Evolutionary conservation across 768 basidiomycete genomes (phyloP), one percentile per base, ranked within the genome.

Genomic region (Clathrus columnatus): DNA sequence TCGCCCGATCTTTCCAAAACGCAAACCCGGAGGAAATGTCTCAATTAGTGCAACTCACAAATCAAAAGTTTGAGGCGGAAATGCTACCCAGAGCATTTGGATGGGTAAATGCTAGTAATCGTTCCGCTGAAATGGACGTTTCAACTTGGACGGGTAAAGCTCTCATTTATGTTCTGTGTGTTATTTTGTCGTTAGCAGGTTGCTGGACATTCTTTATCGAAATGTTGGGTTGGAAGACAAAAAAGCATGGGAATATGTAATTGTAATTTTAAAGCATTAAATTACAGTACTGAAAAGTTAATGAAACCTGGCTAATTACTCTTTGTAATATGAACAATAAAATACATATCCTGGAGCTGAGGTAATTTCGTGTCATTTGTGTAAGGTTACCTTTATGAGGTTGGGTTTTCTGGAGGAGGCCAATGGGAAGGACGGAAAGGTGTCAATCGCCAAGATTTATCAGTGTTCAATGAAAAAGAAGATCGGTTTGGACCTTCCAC

Each of bases 401-500:
- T n/a, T n/a, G 4, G 36, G 11, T 36, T n/a, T 36, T 36, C 36
- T 36, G 36, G 36, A 36, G n/a, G 4, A 36, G 36, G 36, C 36
- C 36, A 36, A 36, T 36, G 7, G 11, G 36, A 36, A 36, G 36
- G 36, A 14, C 36, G 36, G n/a, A 36, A 36, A 36, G 36, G 36
- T 36, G 36, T 36, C n/a, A 36, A 4, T n/a, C 10, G 36, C n/a
- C 11, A 14, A 14, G 36, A 36, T n/a, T n/a, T 36, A 36, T 36
- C 36, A 14, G 36, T n/a, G n/a, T 14, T n/a, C 10, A 36, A 36
- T 11, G 7, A 11, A 8, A 36, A 36, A 11, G 36, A 36, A n/a
- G 2, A n/a, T 11, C 67, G 70, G 57, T 77, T 72, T 2, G 71
- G 73, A 14, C 73, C 76, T 14, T 79, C 75, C 1, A 83, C 76